Percentiles rank a stretch among this genome's conserved stretches.
Conservation (phyloP, 805 yeast species). For the Soucietia sequanensis region DNA sequence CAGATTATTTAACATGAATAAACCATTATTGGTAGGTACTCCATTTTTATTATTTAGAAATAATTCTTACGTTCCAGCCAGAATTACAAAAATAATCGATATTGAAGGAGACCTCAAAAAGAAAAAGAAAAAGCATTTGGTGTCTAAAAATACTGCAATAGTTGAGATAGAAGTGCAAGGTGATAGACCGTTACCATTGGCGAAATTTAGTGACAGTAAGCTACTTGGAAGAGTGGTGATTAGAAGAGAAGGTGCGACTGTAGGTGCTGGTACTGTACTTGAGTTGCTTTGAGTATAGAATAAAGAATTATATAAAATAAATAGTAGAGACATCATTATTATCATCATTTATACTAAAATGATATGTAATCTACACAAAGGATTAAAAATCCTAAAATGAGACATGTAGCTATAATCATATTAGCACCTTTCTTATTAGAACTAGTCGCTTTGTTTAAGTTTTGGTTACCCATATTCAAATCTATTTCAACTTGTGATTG, state of each 20-base stretch:
- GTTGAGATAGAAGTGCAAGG: constrained; percentile 54
- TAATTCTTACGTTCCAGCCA: constrained; percentile 68
- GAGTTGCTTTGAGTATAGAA: too few species aligned
- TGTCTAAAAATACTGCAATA: constrained; percentile 56
- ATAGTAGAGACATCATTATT: background rate
- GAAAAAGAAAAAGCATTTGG: constrained; percentile 48
- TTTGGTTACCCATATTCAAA: constrained; percentile 67
- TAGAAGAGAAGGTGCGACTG: constrained; percentile 65
- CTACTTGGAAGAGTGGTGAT: constrained; percentile 67
- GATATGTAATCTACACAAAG: constrained; percentile 36
- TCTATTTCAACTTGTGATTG: constrained; percentile 67
- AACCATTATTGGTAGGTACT: constrained; percentile 79
- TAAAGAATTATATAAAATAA: constrained; percentile 1
- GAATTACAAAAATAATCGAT: constrained; percentile 47
- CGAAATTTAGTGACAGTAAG: constrained; percentile 46
- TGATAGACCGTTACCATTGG: constrained; percentile 50
- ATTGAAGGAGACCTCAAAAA: constrained; percentile 22
- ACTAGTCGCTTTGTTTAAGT: constrained; percentile 64
- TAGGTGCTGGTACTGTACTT: constrained; percentile 60
- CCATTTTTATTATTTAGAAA: constrained; percentile 77
- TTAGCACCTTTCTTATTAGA: constrained; percentile 52
- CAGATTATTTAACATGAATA: constrained; percentile 43
- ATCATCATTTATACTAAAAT: constrained; percentile 6
- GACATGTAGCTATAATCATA: constrained; percentile 32
- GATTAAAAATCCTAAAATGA: constrained; percentile 33